Evolutionary conservation across 1,139 yeast species (phyloP), one percentile per base, ranked within the genome.

Genomic region (Petasospora rhodanensis): DNA sequence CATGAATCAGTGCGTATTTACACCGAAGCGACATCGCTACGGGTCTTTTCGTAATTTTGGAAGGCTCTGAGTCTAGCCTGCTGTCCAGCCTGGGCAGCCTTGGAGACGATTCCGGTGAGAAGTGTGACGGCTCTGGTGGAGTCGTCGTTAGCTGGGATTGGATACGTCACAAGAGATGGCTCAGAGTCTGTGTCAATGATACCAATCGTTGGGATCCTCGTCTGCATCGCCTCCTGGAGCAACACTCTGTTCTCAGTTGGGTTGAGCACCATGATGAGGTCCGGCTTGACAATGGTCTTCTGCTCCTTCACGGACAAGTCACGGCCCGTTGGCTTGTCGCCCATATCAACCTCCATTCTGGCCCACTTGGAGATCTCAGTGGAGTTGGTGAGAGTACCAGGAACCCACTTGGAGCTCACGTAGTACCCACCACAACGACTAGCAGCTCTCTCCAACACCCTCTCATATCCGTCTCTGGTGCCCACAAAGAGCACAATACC

Each of bases 91-190:
- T 82, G 79, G 17, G 94, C 97, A 13, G 97, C 87, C 53, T 73
- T 79, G 15, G 94, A 79, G 46, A 91, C 68, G 14, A 89, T 79
- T 41, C 98, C 96, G 35, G 77, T 66, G 52, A 91, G 72, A 49
- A 91, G 66, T 45, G 83, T 80, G 5, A 82, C 76, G 11, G 94
- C 75, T 56, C 98, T 74, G 39, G 77, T 64, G n/a, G 94, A 81
- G 56, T 89, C 97, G 58, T 91, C 97, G 54, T 91, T 91, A 43
- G 94, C 94, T 17, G 98, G 97, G 47, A 91, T 84, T 31, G 97
- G 94, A 58, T 91, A 91, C 2, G 96, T 85, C 37, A 91, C 82
- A 47, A 82, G 63, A 7, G 86, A 74, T 14, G 97, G 95, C 55
- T 91, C 96, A 60, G 82, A 79, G 58, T 91, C 91, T 18, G 98